phyloP scores from a whole-genome alignment of 2,329 filamentous ascomycete species.

The Diplodia corticola region DNA sequence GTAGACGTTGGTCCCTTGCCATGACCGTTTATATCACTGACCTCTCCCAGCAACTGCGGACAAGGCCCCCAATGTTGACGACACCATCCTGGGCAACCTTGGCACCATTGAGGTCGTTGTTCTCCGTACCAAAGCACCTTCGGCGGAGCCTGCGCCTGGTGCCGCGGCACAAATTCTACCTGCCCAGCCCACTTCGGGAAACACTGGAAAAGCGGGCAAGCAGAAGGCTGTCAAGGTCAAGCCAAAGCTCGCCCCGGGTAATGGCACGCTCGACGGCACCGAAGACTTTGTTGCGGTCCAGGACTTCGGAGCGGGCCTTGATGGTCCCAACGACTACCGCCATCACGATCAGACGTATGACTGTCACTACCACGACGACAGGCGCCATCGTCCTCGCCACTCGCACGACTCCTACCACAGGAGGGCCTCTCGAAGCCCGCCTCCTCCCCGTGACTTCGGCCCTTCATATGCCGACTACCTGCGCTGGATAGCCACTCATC shows the following conservation, averaged over 20 bases:
- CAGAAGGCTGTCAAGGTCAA: background rate
- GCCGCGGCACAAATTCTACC: background rate
- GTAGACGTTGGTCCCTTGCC: constrained; percentile 6
- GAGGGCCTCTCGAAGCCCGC: background rate
- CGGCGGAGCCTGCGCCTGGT: background rate
- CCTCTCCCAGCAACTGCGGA: constrained; percentile 33
- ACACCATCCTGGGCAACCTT: constrained; percentile 40
- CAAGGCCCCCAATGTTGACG: constrained; percentile 32
- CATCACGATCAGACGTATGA: background rate
- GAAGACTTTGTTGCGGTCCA: background rate
- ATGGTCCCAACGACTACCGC: background rate
- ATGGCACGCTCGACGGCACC: background rate
- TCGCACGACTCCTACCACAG: background rate
- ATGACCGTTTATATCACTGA: background rate
- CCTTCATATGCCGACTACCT: constrained; percentile 4
- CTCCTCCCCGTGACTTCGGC: background rate
- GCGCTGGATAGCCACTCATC: background rate
- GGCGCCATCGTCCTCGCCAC: background rate
- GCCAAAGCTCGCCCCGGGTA: background rate
- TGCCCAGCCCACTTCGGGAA: background rate
- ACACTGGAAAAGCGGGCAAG: background rate
- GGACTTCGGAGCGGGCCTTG: background rate
- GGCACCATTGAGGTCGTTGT: constrained; percentile 53
- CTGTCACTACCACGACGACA: background rate
- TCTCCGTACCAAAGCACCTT: constrained; percentile 42